A percentile compares a stretch with the other conserved stretches of the same genome.
These are phyloP conservation scores for Mucor lusitanicus DNA, from an alignment of 371 early-diverging fungal genomes.

Conservation along the genomic window DNA sequence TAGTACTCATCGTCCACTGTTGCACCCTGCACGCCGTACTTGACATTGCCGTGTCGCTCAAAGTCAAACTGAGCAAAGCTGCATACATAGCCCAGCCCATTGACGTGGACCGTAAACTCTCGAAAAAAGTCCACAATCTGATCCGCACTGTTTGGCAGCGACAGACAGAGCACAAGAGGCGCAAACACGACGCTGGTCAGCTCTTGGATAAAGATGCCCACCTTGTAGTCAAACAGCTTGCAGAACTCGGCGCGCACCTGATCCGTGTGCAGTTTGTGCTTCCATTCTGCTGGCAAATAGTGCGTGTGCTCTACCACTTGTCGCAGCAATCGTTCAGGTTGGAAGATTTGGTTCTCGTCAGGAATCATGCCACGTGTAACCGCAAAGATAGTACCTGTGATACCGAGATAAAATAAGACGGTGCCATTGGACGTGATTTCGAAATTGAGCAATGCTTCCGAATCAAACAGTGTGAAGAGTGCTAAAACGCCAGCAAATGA, in stretches of 20 bases:
- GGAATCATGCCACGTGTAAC: constrained; percentile 84
- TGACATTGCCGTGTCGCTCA: constrained; percentile 79
- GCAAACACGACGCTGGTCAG: constrained; percentile 81
- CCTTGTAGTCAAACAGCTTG: constrained; percentile 77
- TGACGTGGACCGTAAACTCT: constrained; percentile 90
- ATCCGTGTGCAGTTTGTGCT: constrained; percentile 80
- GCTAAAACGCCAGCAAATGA: constrained; percentile 87
- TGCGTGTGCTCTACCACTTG: constrained; percentile 88
- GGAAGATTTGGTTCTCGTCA: constrained; percentile 77
- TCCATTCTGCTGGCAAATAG: constrained; percentile 90
- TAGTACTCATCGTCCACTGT: constrained; percentile 57
- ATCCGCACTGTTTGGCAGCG: constrained; percentile 79
- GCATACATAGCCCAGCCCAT: constrained; percentile 92
- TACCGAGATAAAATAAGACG: constrained; percentile 88
- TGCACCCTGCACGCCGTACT: constrained; percentile 77
- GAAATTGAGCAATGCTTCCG: constrained; percentile 85
- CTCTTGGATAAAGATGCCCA: constrained; percentile 81
- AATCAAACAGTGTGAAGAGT: constrained; percentile 81
- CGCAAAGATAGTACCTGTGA: constrained; percentile 87
- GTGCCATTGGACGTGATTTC: constrained; percentile 87
- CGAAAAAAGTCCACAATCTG: constrained; percentile 90
- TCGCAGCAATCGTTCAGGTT: constrained; percentile 76
- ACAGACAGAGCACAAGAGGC: constrained; percentile 83
- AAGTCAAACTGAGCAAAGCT: constrained; percentile 95
- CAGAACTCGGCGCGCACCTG: constrained; percentile 84